Evolutionary conservation across 2,329 filamentous ascomycete genomes (phyloP), one percentile per base, ranked within the genome.

Genomic region (Scolecobasidium constrictum): DNA sequence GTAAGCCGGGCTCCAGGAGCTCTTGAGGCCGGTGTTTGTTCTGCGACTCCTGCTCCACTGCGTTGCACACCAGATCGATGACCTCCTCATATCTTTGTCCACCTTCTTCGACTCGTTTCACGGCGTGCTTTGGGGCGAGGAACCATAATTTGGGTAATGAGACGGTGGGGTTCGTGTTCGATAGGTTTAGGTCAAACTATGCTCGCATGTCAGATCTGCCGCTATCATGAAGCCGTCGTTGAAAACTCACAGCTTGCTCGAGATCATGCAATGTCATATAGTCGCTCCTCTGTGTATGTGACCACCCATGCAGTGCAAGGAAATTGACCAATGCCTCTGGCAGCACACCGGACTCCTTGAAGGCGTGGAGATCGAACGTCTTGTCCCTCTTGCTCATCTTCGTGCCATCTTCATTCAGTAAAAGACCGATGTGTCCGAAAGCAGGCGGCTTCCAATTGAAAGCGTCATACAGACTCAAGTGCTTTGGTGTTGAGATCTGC

Each of bases 401-500:
- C 45, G 65, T 65, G 19, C 67, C 64, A 7, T 62, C 55, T 42
- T 66, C 58, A 47, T 71, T 68, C 5, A 66, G 61, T 2, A 72
- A 57, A 1, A 72, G 51, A 3, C 67, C 66, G 0, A 72, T 68
- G 47, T 72, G 68, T 1, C 68, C 67, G 44, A 70, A 72, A 2
- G 52, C 42, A 0, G 68, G 68, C 3, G 67, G 66, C 13, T 55
- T 50, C 68, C 68, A 72, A 2, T 63, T 64, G 40, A 71, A 71
- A 0, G 68, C 68, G 6, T 59, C 49, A 52, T 72, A 72, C 50
- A 72, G 59, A 26, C 72, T 72, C 45, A 82, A 66, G 56, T 84
- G 80, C 56, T 83, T 84, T 1, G 88, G 87, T 0, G 92, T 96
- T 1, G 88, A 94, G 23, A 90, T 78, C 65, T 98, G 83, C 92